These are phyloP conservation scores for Mortierella sp. DNA, from an alignment of 371 early-diverging fungal genomes.

Conservation along the genomic window DNA sequence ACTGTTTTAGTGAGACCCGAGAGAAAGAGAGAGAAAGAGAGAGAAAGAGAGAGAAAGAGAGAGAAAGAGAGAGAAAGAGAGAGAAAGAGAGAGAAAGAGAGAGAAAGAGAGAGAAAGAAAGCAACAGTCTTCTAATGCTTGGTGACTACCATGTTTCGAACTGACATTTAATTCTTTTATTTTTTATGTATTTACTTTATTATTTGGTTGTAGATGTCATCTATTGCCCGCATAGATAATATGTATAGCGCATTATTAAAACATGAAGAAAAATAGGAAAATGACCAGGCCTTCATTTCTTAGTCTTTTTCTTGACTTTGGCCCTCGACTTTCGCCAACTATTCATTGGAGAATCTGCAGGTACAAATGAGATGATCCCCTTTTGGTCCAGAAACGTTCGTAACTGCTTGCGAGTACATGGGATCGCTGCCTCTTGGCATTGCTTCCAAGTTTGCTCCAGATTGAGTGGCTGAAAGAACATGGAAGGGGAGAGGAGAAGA, in stretches of 20 bases:
- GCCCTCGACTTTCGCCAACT: constrained; percentile 41
- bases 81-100: neutral
- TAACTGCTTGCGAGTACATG: constrained; percentile 29
- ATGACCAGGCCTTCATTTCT: too few relatives aligned
- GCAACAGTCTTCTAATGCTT: neutral
- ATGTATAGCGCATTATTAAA: too few relatives aligned
- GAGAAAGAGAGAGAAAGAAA: too few relatives aligned
- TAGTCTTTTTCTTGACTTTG: neutral
- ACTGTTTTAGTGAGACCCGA: too few relatives aligned
- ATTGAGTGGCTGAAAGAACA: constrained; percentile 43
- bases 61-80: too few relatives aligned
- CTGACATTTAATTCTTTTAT: too few relatives aligned
- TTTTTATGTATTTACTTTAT: too few relatives aligned
- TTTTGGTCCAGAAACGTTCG: constrained; percentile 35
- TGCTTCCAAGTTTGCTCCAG: constrained; percentile 41
- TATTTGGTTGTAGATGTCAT: constrained; percentile 22
- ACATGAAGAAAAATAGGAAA: too few relatives aligned
- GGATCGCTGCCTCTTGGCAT: constrained; percentile 23
- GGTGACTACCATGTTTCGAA: neutral
- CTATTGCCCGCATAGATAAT: constrained; percentile 26
- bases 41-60: neutral
- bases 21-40: neutral
- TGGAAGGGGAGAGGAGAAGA: too few relatives aligned
- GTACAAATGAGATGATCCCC: constrained; percentile 41
- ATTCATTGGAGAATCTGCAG: constrained; percentile 32